These are phyloP conservation scores for Stromatinia cepivora DNA, from an alignment of 2,329 filamentous ascomycete species.

Conservation along the genomic window DNA sequence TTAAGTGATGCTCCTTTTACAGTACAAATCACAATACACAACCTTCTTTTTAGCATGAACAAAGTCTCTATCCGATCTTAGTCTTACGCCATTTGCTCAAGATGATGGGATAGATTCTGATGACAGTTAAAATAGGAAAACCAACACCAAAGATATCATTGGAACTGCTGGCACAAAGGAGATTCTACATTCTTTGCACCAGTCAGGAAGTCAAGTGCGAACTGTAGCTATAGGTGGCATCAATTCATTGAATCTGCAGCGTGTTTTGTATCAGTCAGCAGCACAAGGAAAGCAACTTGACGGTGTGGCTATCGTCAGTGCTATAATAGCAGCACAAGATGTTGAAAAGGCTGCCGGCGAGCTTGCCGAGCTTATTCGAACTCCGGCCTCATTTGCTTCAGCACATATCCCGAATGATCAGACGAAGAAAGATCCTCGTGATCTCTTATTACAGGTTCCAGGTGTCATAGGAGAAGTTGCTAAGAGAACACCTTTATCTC, in stretches of 20 bases:
- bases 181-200: constrained; percentile 61
- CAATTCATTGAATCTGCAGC: constrained; percentile 72
- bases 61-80: not conserved
- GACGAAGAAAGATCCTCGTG: constrained; percentile 33
- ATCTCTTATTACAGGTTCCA: constrained; percentile 31
- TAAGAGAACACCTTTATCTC: constrained; percentile 68
- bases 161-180: constrained; percentile 69
- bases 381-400: constrained; percentile 36
- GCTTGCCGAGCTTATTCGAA: constrained; percentile 56
- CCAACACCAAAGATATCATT: constrained; percentile 80
- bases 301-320: constrained; percentile 86
- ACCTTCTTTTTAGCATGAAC: not conserved
- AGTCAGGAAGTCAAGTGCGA: constrained; percentile 46
- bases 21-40: not conserved
- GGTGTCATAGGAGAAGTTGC: constrained; percentile 61
- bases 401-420: constrained; percentile 23
- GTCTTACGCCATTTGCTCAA: not conserved
- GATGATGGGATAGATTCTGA: not conserved
- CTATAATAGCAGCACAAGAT: constrained; percentile 73
- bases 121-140: constrained; percentile 59
- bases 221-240: constrained; percentile 89
- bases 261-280: constrained; percentile 69
- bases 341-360: constrained; percentile 62
- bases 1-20: not conserved
- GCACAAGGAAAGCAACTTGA: constrained; percentile 61